Evolutionary conservation across 306 rosid genomes (phyloP).

Genomic region (Trifolium dubium): DNA sequence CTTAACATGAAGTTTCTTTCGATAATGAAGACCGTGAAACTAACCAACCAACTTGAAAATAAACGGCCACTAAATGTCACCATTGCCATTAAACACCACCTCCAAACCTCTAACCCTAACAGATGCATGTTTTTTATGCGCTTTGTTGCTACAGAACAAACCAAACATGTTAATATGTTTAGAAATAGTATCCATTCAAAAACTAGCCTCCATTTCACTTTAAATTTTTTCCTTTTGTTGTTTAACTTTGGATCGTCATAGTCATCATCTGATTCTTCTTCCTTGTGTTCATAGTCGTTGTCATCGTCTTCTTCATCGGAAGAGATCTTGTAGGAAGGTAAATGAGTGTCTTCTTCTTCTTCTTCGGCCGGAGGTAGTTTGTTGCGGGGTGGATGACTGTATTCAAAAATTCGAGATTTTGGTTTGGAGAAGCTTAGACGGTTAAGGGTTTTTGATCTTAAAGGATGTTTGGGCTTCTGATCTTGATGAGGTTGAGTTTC

Average conservation of each 20-base stretch:
- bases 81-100: slow-evolving; percentile 58
- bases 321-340: slow-evolving; percentile 34
- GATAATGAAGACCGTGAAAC: slow-evolving; percentile 37
- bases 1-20: slow-evolving; percentile 57
- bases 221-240: slow-evolving; percentile 41
- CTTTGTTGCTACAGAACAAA: slow-evolving; percentile 42
- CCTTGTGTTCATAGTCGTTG: slow-evolving; percentile 31
- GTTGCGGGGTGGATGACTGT: slow-evolving; percentile 28
- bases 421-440: slow-evolving; percentile 62
- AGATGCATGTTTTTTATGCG: slow-evolving; percentile 35
- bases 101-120: slow-evolving; percentile 54
- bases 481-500: slow-evolving; percentile 34
- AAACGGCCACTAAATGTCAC: slow-evolving; percentile 60
- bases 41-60: slow-evolving; percentile 53
- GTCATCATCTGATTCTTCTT: background rate
- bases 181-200: slow-evolving; percentile 53
- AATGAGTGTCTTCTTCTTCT: slow-evolving; percentile 27
- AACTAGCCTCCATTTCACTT: slow-evolving; percentile 47
- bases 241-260: background rate
- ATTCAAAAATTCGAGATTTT: slow-evolving; percentile 52
- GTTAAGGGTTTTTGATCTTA: slow-evolving; percentile 41
- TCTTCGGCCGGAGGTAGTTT: slow-evolving; percentile 21
- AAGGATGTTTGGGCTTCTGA: slow-evolving; percentile 35
- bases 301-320: slow-evolving; percentile 33
- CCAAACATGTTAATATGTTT: slow-evolving; percentile 49